Conservation (phyloP, 345 rosid genomes). For the Pistacia integerrima region DNA sequence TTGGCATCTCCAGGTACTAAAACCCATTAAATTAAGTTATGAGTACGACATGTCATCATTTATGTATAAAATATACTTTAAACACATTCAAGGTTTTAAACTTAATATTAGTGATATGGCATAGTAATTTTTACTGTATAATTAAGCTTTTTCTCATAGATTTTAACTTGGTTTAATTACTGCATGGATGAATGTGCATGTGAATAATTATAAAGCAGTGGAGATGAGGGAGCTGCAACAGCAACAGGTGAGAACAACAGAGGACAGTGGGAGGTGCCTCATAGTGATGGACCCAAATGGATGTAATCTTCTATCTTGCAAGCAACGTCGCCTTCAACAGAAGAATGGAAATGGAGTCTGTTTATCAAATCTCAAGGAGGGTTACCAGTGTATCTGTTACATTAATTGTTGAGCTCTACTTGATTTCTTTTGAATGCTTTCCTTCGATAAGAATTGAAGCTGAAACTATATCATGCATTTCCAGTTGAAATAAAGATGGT, state of each 20-base stretch:
- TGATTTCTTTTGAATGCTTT: no score
- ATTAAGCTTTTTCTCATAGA: no score
- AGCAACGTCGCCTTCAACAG: slow-evolving; percentile 31
- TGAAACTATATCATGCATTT: neutral
- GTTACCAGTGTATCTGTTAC: slow-evolving; percentile 37
- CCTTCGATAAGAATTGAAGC: neutral
- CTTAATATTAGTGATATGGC: no score
- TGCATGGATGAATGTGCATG: no score
- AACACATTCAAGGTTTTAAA: no score
- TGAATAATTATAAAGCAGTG: neutral
- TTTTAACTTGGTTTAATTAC: no score
- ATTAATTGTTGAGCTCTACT: slow-evolving; percentile 20
- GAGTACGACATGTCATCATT: no score
- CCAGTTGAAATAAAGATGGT: no score
- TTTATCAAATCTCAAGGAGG: slow-evolving; percentile 27
- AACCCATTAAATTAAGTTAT: no score
- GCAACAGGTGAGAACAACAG: neutral
- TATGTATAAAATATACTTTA: no score
- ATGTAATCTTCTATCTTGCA: slow-evolving; percentile 34
- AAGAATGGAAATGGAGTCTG: slow-evolving; percentile 45
- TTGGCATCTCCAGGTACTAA: neutral
- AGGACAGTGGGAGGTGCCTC: slow-evolving; percentile 25
- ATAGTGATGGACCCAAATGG: slow-evolving; percentile 34
- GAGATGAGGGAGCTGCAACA: slow-evolving; percentile 4
- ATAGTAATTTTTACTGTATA: no score